Evolutionary conservation across 2,329 filamentous ascomycete genomes (phyloP).

Genomic region (Parasarocladium wereldwijsianum): DNA sequence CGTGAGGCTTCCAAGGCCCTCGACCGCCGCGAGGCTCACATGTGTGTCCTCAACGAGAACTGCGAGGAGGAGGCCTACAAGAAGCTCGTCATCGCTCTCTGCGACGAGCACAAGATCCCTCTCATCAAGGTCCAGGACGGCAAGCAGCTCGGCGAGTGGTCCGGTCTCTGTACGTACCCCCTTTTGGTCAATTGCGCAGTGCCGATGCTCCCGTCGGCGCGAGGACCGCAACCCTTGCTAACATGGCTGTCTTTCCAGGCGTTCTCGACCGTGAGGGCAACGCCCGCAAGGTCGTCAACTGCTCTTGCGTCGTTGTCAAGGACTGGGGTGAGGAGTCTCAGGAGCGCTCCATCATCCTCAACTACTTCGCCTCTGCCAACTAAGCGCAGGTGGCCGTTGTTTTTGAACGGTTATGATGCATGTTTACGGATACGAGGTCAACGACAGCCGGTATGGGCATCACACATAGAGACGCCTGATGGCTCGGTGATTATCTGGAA

Average conservation of each 20-base stretch:
- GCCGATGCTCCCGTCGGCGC: not conserved
- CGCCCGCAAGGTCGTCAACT: constrained; percentile 99
- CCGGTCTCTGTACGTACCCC: constrained; percentile 80
- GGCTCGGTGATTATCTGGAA: constrained; percentile 13
- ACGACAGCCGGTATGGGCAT: no score
- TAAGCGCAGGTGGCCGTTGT: constrained; percentile 23
- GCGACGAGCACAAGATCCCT: constrained; percentile 99
- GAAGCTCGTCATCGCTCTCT: constrained; percentile 98
- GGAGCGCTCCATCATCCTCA: constrained; percentile 96
- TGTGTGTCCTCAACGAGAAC: constrained; percentile 99
- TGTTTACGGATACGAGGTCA: no score
- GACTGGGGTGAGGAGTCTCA: constrained; percentile 99
- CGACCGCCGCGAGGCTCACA: constrained; percentile 96
- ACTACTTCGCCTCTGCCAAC: constrained; percentile 98
- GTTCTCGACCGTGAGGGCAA: constrained; percentile 98
- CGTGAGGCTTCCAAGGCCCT: constrained; percentile 98
- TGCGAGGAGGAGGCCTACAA: constrained; percentile 99
- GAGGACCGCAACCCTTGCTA: constrained; percentile 12
- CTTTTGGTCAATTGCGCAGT: constrained; percentile 1
- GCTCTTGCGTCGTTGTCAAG: constrained; percentile 99
- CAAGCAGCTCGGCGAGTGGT: constrained; percentile 99
- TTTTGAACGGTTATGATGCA: no score
- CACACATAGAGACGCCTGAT: no score
- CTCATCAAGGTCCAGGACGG: constrained; percentile 99
- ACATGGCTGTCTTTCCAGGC: constrained; percentile 41